Conservation (phyloP, 352 stramenopile species). For the Thalassiosira pacifica region DNA sequence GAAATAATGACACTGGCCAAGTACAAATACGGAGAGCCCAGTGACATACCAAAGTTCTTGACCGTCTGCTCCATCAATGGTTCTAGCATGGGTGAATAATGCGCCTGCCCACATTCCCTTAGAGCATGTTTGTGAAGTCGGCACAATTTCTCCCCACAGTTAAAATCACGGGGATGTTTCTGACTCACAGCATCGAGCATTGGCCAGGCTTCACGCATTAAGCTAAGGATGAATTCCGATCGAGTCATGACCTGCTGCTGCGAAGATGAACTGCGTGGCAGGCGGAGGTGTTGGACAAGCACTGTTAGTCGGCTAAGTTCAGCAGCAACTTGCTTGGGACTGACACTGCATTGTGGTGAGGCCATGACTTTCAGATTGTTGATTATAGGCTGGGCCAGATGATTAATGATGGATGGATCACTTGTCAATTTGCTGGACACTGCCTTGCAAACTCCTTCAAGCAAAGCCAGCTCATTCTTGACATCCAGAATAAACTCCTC, state of each 20-base stretch:
- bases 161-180: constrained; percentile 73
- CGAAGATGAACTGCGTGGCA: constrained; percentile 33
- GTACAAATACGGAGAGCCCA: constrained; percentile 84
- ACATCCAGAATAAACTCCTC: constrained; percentile 73
- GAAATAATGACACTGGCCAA: constrained; percentile 81
- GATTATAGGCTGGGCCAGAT: constrained; percentile 79
- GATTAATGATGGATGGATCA: constrained; percentile 55
- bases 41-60: constrained; percentile 70
- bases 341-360: constrained; percentile 63
- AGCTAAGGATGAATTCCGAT: constrained; percentile 68
- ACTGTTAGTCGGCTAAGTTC: constrained; percentile 85
- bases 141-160: constrained; percentile 85
- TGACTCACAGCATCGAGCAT: constrained; percentile 75
- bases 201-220: constrained; percentile 83
- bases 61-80: constrained; percentile 79
- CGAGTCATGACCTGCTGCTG: constrained; percentile 22
- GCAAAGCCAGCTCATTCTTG: constrained; percentile 85
- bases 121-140: constrained; percentile 87
- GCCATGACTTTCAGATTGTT: constrained; percentile 65
- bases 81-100: constrained; percentile 81
- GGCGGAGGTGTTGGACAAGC: constrained; percentile 71
- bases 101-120: constrained; percentile 66
- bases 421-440: constrained; percentile 71
- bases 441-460: constrained; percentile 86
- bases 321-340: constrained; percentile 67